Conservation (phyloP, 2,329 filamentous ascomycete species). For the Xylariaceae sp. region DNA sequence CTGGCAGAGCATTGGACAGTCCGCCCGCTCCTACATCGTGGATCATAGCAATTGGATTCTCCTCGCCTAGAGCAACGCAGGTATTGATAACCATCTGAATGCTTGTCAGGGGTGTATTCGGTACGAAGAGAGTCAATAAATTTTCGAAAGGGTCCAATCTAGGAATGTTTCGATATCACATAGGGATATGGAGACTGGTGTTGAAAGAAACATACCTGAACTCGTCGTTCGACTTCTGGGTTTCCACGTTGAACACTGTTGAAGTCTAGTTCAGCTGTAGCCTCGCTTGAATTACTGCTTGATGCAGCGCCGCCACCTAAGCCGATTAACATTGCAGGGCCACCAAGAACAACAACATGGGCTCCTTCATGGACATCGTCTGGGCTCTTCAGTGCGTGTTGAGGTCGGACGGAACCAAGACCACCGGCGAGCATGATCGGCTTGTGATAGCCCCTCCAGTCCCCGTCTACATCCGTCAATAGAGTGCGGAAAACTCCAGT, state of each 20-base stretch:
- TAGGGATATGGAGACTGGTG: not conserved
- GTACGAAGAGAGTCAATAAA: not conserved
- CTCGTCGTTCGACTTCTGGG: slow-evolving; percentile 89
- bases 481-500: slow-evolving; percentile 90
- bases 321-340: slow-evolving; percentile 95
- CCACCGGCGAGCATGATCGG: slow-evolving; percentile 85
- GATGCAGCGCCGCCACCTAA: slow-evolving; percentile 94
- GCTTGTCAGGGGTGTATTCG: not conserved
- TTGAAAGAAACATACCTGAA: slow-evolving; percentile 50
- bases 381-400: slow-evolving; percentile 82
- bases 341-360: slow-evolving; percentile 82
- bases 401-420: slow-evolving; percentile 84
- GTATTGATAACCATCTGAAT: slow-evolving; percentile 84
- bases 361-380: slow-evolving; percentile 79
- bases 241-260: slow-evolving; percentile 96
- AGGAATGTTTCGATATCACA: not conserved
- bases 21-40: slow-evolving; percentile 97
- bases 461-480: slow-evolving; percentile 51
- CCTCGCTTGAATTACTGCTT: slow-evolving; percentile 81
- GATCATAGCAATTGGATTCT: slow-evolving; percentile 93
- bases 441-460: slow-evolving; percentile 91
- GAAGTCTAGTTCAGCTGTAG: slow-evolving; percentile 89
- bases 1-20: slow-evolving; percentile 68
- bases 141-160: not conserved
- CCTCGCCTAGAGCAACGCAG: slow-evolving; percentile 75